phyloP scores from a whole-genome alignment of 1,284 basidiomycete genomes.

The Ustilago lituana region DNA sequence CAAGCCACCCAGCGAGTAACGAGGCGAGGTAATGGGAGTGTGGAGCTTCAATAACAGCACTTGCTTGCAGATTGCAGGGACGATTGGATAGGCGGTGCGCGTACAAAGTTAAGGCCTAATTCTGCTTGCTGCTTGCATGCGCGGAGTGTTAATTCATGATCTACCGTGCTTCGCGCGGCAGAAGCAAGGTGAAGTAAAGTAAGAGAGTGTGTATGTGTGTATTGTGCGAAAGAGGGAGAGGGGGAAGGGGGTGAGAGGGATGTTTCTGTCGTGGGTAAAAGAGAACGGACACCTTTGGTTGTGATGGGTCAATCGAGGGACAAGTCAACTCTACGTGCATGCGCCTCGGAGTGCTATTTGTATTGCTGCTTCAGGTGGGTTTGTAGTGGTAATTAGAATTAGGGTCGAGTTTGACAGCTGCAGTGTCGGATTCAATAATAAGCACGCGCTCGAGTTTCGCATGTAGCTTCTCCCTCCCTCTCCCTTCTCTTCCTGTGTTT shows the following conservation, averaged over 20 bases:
- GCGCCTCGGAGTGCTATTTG: constrained; percentile 17
- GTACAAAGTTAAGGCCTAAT: no score
- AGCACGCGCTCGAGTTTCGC: neutral
- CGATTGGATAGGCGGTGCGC: no score
- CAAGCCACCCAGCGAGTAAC: no score
- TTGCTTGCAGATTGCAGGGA: no score
- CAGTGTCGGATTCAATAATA: neutral
- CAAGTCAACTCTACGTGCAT: constrained; percentile 12
- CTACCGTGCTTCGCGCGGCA: constrained; percentile 17
- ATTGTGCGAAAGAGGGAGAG: neutral
- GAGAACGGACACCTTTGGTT: neutral
- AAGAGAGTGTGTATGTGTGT: no score
- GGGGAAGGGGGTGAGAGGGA: neutral
- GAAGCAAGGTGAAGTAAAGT: no score
- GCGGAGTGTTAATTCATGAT: constrained; percentile 22
- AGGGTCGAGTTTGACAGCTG: constrained; percentile 10
- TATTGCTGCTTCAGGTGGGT: neutral
- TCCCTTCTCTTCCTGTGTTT: no score
- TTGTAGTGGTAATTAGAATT: neutral
- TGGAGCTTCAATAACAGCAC: no score
- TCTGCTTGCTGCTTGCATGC: no score
- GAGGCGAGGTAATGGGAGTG: no score
- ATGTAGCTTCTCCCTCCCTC: no score
- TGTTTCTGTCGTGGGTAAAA: constrained; percentile 29
- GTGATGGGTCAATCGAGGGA: constrained; percentile 2